phyloP scores from a whole-genome alignment of 768 basidiomycete genomes.

The Cystobasidium onofrii region DNA sequence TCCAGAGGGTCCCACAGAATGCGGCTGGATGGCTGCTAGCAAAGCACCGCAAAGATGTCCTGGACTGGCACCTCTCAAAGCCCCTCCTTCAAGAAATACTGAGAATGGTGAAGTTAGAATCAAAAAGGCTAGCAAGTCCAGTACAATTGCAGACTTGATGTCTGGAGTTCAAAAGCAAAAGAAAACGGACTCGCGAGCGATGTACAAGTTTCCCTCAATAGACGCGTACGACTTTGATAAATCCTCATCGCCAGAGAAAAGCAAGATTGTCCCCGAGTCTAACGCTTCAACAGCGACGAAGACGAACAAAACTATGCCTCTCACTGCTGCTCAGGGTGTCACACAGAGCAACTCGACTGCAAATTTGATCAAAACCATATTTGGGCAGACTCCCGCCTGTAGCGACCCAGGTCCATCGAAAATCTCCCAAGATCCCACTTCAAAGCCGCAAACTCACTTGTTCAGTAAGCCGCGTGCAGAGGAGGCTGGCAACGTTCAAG shows the following conservation, averaged over 20 bases:
- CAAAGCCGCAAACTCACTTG: neutral
- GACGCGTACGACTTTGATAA: neutral
- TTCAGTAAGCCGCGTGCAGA: no score
- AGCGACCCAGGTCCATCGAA: neutral
- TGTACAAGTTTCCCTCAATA: conserved; percentile 5
- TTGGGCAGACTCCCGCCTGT: neutral
- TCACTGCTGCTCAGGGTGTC: neutral
- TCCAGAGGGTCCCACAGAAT: neutral
- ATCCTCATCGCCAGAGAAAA: conserved; percentile 4
- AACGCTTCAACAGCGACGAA: no score
- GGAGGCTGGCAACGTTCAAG: no score
- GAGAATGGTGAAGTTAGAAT: neutral
- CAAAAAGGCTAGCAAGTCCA: neutral
- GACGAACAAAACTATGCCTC: neutral
- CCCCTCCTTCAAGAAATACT: neutral
- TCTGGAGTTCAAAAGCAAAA: neutral
- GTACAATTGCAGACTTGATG: conserved; percentile 1
- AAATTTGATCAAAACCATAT: neutral
- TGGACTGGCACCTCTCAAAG: neutral
- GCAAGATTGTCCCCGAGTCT: no score
- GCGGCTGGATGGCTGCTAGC: neutral
- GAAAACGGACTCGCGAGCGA: conserved; percentile 5
- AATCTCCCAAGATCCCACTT: neutral
- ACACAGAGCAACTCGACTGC: neutral
- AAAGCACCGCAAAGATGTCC: conserved; percentile 1